These are phyloP conservation scores for Tulasnella sp. DNA, from an alignment of 768 basidiomycete genomes.

Conservation along the genomic window DNA sequence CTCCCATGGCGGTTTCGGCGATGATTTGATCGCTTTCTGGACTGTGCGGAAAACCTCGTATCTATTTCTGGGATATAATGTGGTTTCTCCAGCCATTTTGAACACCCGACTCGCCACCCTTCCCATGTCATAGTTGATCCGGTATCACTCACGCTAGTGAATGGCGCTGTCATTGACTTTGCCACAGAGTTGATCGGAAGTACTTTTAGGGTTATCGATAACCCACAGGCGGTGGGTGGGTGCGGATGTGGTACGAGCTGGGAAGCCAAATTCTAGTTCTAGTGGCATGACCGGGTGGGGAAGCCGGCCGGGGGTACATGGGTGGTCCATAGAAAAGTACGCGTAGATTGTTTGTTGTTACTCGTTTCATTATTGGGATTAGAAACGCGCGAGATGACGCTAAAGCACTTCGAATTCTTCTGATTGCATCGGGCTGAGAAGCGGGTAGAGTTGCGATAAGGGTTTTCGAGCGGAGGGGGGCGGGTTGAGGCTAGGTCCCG, in stretches of 20 bases:
- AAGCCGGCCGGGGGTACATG: neutral
- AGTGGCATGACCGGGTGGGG: slow-evolving; percentile 1
- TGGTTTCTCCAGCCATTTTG: slow-evolving; percentile 47
- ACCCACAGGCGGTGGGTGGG: slow-evolving; percentile 86
- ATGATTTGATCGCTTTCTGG: neutral
- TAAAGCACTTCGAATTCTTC: neutral
- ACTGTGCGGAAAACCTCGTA: neutral
- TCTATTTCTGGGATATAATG: neutral
- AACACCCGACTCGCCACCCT: slow-evolving; percentile 60
- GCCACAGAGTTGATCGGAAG: slow-evolving; percentile 93
- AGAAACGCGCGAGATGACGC: too few relatives aligned
- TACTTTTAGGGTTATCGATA: slow-evolving; percentile 72
- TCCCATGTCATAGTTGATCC: slow-evolving; percentile 80
- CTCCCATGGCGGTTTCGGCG: neutral
- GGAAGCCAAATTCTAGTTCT: slow-evolving; percentile 58
- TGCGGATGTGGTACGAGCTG: slow-evolving; percentile 97
- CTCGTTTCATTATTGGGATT: neutral
- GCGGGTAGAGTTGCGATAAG: neutral
- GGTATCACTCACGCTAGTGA: slow-evolving; percentile 72
- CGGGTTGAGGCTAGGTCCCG: neutral
- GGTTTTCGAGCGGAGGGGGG: too few relatives aligned
- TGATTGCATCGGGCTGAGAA: neutral
- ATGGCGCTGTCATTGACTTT: slow-evolving; percentile 83
- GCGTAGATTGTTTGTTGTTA: neutral
- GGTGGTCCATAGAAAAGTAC: neutral